Conservation (phyloP, 1,284 basidiomycete genomes). For the Megacollybia platyphylla region DNA sequence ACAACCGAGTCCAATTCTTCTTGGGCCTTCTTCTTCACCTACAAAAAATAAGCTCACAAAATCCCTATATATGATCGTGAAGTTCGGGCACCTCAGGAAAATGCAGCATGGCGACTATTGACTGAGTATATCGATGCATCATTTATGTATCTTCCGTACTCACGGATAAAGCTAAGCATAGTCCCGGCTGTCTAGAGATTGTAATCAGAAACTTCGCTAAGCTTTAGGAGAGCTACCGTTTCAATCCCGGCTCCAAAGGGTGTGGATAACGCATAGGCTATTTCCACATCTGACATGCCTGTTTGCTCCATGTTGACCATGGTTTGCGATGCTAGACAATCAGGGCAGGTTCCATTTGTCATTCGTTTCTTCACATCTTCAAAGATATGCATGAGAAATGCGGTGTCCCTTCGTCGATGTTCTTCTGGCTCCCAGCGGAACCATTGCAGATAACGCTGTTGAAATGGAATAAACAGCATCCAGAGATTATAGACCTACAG, state of each 20-base stretch:
- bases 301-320: constrained; percentile 24
- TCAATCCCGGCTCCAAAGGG: constrained; percentile 38
- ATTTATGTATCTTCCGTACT: background rate
- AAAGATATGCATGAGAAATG: constrained; percentile 26
- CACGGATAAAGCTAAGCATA: background rate
- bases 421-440: constrained; percentile 28
- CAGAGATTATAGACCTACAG: constrained; percentile 13
- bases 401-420: constrained; percentile 26
- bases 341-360: constrained; percentile 23
- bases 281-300: constrained; percentile 29
- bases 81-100: background rate
- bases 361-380: constrained; percentile 32
- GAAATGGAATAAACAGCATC: constrained; percentile 4
- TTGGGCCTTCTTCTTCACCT: constrained; percentile 39
- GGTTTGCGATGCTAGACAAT: constrained; percentile 30
- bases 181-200: background rate
- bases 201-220: background rate
- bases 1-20: constrained; percentile 49
- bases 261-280: constrained; percentile 31
- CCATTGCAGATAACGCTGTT: constrained; percentile 26
- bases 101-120: background rate
- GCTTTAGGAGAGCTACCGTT: constrained; percentile 17
- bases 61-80: too few relatives aligned
- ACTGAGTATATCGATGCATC: background rate
- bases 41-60: background rate